Percentiles rank a stretch among this genome's conserved stretches.
These are phyloP conservation scores for Galeopsis tetrahit DNA, from an alignment of 257 asterid genomes.

Conservation along the genomic window DNA sequence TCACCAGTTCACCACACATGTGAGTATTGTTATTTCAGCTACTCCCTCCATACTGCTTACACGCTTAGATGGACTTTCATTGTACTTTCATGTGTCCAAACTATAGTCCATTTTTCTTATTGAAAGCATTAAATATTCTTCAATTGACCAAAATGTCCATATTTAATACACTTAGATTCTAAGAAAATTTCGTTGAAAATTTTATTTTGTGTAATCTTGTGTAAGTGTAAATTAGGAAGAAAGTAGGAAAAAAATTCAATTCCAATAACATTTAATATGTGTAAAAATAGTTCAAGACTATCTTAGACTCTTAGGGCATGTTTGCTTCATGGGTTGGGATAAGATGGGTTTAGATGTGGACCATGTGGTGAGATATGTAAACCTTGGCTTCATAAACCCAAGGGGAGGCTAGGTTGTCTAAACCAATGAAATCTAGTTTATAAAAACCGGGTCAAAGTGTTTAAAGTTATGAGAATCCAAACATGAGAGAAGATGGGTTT, in stretches of 20 bases:
- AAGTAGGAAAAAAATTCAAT: background rate
- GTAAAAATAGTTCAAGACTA: background rate
- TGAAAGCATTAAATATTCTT: slow-evolving; percentile 1
- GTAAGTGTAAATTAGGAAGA: background rate
- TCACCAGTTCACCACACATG: background rate
- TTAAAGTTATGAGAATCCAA: no score
- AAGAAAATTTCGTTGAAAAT: background rate
- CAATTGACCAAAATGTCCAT: background rate
- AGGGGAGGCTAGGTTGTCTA: no score
- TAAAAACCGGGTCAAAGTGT: no score
- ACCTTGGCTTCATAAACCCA: no score
- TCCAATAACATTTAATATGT: background rate
- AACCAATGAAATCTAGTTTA: no score
- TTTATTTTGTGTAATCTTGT: background rate
- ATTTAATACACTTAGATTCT: background rate
- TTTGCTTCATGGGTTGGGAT: no score
- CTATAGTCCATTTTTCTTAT: background rate
- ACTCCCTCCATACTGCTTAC: background rate
- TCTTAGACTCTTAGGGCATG: background rate
- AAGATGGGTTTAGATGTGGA: no score
- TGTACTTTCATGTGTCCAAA: background rate
- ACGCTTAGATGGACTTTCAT: background rate
- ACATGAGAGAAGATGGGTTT: no score
- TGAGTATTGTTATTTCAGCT: background rate
- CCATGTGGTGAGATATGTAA: no score